Percentiles rank a stretch among this genome's conserved stretches.
These are phyloP conservation scores for Porogramme epimiltina DNA, from an alignment of 1,284 basidiomycete species.

Conservation along the genomic window DNA sequence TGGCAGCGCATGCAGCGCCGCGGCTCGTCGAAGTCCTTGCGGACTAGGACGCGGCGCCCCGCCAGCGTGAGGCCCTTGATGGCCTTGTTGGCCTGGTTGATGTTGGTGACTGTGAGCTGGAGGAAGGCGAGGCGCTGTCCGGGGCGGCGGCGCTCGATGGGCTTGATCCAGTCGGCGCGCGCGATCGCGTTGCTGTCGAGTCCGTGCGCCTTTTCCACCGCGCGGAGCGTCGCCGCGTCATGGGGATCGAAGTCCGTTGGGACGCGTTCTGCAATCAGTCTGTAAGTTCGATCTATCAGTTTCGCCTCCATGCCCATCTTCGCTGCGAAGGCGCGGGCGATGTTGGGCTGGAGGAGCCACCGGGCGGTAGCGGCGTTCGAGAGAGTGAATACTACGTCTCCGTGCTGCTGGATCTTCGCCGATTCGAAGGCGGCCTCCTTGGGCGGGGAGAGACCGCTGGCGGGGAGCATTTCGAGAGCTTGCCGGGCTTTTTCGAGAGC, in stretches of 20 bases:
- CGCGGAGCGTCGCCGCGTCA: neutral
- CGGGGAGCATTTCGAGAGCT: neutral
- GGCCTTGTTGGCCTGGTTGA: conserved; percentile 16
- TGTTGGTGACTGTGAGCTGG: too few species aligned
- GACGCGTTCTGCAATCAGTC: conserved; percentile 4
- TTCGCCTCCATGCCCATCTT: conserved; percentile 3
- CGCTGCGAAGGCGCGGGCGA: too few species aligned
- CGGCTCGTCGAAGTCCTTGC: conserved; percentile 5
- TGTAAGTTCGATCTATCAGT: conserved; percentile 3
- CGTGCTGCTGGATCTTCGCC: too few species aligned
- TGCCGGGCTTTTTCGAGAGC: neutral
- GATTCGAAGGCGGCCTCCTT: too few species aligned
- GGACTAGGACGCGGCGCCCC: neutral
- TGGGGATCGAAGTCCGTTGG: conserved; percentile 3
- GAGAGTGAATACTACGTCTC: too few species aligned
- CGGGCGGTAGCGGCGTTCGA: too few species aligned
- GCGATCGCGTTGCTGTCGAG: neutral
- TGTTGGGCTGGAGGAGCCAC: too few species aligned
- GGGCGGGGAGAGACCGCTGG: too few species aligned
- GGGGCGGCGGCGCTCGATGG: neutral
- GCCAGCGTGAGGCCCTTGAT: conserved; percentile 11
- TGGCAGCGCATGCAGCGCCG: conserved; percentile 34
- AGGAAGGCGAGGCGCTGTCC: too few species aligned
- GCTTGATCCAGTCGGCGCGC: conserved; percentile 2
- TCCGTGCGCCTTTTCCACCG: neutral